These are phyloP conservation scores for Brasilioporus rufonigricans DNA, from an alignment of 768 basidiomycete species.

Conservation along the genomic window DNA sequence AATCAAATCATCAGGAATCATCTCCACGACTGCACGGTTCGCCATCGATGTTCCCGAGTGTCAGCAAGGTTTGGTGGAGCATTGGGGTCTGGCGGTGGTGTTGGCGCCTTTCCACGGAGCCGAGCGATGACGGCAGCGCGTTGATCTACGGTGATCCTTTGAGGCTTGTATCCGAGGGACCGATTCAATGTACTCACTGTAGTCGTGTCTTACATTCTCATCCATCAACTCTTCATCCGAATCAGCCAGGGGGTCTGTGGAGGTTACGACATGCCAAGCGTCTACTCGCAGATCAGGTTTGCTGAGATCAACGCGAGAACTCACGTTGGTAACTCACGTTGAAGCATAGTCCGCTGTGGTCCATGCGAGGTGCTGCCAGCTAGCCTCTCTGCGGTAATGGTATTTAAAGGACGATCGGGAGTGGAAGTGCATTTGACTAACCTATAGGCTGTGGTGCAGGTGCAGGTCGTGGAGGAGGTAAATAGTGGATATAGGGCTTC, in stretches of 20 bases:
- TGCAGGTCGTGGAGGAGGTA: conserved; percentile 29
- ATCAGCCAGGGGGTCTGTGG: conserved; percentile 63
- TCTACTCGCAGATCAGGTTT: conserved; percentile 41
- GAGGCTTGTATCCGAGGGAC: not conserved
- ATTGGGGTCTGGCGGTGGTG: conserved; percentile 38
- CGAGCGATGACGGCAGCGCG: conserved; percentile 53
- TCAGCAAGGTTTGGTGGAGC: conserved; percentile 12
- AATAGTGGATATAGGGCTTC: conserved; percentile 35
- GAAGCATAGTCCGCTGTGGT: conserved; percentile 43
- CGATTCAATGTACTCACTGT: conserved; percentile 44
- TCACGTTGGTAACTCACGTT: conserved; percentile 34
- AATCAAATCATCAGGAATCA: conserved; percentile 11
- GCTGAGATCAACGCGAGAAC: not conserved
- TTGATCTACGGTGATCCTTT: conserved; percentile 37
- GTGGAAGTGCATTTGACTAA: conserved; percentile 11
- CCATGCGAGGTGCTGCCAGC: conserved; percentile 13
- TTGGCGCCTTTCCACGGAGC: conserved; percentile 49
- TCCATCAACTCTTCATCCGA: conserved; percentile 73
- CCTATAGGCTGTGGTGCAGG: conserved; percentile 17
- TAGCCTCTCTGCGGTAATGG: conserved; percentile 19
- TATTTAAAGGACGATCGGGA: conserved; percentile 2
- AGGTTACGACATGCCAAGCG: conserved; percentile 66
- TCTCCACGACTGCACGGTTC: conserved; percentile 37
- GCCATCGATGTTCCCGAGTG: conserved; percentile 36
- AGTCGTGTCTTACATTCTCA: conserved; percentile 61